Base-by-base conservation (phyloP, 352 stramenopile species). In the Pythium volutum region DNA sequence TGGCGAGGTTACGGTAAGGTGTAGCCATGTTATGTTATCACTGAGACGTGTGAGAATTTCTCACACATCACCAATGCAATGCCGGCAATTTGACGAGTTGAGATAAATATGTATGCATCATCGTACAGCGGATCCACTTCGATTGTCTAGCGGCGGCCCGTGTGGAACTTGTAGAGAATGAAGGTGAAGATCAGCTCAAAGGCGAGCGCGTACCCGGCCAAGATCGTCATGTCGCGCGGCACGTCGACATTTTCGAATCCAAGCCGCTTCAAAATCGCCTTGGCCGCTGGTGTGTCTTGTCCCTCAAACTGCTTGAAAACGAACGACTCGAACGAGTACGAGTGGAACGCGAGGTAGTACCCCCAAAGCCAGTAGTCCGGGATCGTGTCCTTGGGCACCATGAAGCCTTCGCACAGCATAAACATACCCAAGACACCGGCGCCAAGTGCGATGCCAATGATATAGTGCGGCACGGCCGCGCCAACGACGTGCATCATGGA, bases 371-470 rank as follows among this genome's bases (percentile, higher is more conserved):
- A 96, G 14, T 22, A 43, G 36, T 43, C 36, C 73, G 96, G 88
- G 36, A 43, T 43, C 47, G 47, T 15, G 16, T 54, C 11, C 64
- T 84, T 75, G 16, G 76, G 70, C 12, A 73, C 75, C 42, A 82
- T 55, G 70, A 96, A 95, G n/a, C 87, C 88, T 64, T 94, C 81
- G 50, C 81, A 90, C 15, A 93, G 77, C 79, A 93, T 95, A 42
- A 95, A 91, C 67, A 96, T 89, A 41, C 87, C 88, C 49, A 93
- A 94, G 42, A 91, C 52, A 48, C 88, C 84, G 6, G 84, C 87
- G 6, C 75, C 82, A 23, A 95, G 59, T 12, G 84, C 87, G 48
- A 96, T 93, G 14, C 86, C 88, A 60, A 91, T 91, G 59, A 96
- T 93, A 67, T 93, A 90, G 46, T 95, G 83, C 14, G 88, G 84